Base-by-base conservation (phyloP, 495 filamentous ascomycete genomes). In the Xylaria telfairii region DNA sequence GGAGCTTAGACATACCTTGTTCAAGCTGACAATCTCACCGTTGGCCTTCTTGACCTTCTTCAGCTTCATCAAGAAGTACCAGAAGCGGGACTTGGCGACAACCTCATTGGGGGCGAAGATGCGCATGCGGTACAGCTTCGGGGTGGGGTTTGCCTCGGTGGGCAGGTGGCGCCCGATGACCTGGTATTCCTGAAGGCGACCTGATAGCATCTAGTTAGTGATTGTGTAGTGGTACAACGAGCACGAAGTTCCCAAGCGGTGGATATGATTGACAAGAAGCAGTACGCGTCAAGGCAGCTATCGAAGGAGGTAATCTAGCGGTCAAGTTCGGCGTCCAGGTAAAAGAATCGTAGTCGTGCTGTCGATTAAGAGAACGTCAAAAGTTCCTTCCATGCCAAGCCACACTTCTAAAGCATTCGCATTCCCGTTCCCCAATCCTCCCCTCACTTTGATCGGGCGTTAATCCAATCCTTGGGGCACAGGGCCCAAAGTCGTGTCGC, bases 41-140 rank as follows among this genome's bases (percentile, higher is more conserved):
- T 97, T 98, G 80, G 95, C 90, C 92, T 98, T 98, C 94, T 99
- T 99, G 87, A 99, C 93, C 90, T 98, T 99, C 81, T 93, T 90
- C 74, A 99, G 90, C 89, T 97, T 96, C 86, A 92, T 93, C 81
- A 99, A 85, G 91, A 99, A 99, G 90, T 99, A 99, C 96, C 96
- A 99, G 91, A 97, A 99, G 72, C 96, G 92, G 78, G 94, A 97
- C 91, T 98, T 99, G 78, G 96, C 96, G 76, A 99, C 94, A 74
- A 98, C 95, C 77, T 90, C 88, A 86, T 99, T 99, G 73, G 94
- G 93, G 71, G 96, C 96, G 81, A 99, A 99, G 85, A 99, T 97
- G 84, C 95, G 93, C 96, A 99, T 99, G 83, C 96, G 94, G 90
- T 98, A 99, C 82, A 99, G 92, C 89, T 95, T 96, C 75, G 96